Evolutionary conservation across 2,329 filamentous ascomycete genomes (phyloP), one percentile per base, ranked within the genome.

Genomic region (Apiospora malaysiana): DNA sequence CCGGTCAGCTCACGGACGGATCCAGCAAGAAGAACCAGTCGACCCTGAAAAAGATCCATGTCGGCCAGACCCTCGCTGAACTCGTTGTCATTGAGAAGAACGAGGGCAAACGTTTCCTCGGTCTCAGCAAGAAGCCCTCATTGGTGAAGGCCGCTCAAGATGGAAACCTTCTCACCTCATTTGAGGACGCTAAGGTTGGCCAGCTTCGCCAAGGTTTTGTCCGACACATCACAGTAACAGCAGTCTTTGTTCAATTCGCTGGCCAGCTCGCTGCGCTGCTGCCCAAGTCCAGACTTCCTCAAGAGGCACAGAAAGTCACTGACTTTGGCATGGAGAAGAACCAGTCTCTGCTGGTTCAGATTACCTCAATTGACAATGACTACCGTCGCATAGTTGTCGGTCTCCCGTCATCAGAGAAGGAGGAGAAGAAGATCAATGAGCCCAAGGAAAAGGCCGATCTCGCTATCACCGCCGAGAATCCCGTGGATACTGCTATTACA

Each of bases 1-100:
- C 93, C 68, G 90, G 90, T 45, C 96, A 99, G 72, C 87, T 98
- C 40, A 92, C 93, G 1, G 96, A 99, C 82, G 94, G 94, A 68
- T 94, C 94, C 1, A 83, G 87, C 37, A 91, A 92, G 74, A 91
- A 92, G 74, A 93, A 92, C 74, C 86, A 89, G 72, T 91, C 92
- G 25, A 89, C 92, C 0, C 84, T 96, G 77, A 94, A 94, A 80
- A 93, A 93, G 75, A 91, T 98, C 69, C 88, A 92, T 69, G 92
- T 97, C 67, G 95, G 95, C 2, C 94, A 97, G 82, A 93, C 89
- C 37, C 83, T 99, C 65, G 89, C 90, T 23, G 91, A 96, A 69
- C 85, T 99, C n/a, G 85, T 97, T 47, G 90, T 98, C 18, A 83
- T 99, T n/a, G 91, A 94, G 76, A 97, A 97, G 81, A 89, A 94